Evolutionary conservation across 805 yeast species (phyloP).

Genomic region (Myxozyma neglecta): DNA sequence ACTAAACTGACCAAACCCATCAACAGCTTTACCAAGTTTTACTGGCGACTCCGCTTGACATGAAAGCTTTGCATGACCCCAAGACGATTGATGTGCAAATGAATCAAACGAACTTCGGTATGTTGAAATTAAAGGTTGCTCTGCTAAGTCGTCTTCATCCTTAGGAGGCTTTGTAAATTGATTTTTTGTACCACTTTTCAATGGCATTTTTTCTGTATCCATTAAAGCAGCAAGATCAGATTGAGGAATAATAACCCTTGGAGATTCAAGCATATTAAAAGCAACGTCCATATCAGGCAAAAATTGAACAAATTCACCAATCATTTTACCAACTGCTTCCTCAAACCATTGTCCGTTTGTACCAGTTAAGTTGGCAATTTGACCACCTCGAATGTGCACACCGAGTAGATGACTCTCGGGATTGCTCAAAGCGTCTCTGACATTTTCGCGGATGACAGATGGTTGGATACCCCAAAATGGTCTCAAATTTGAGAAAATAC

Average conservation of each 20-base stretch:
- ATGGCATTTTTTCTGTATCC: not conserved
- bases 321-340: constrained; percentile 18
- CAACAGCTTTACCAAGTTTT: constrained; percentile 6
- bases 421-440: constrained; percentile 21
- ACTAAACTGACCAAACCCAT: constrained; percentile 19
- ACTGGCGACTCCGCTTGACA: constrained; percentile 22
- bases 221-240: constrained; percentile 24
- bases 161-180: constrained; percentile 15
- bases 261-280: constrained; percentile 32
- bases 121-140: not conserved
- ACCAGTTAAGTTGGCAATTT: constrained; percentile 24
- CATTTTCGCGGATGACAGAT: constrained; percentile 22
- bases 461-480: constrained; percentile 35
- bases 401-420: constrained; percentile 27
- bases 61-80: constrained; percentile 25
- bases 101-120: constrained; percentile 14
- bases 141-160: constrained; percentile 11
- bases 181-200: constrained; percentile 24
- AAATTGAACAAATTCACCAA: constrained; percentile 28
- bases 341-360: constrained; percentile 28
- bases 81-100: constrained; percentile 24
- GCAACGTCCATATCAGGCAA: constrained; percentile 36
- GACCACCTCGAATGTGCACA: constrained; percentile 25
- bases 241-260: constrained; percentile 33
- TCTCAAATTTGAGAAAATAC: constrained; percentile 23